Evolutionary conservation across 352 stramenopile genomes (phyloP).

Genomic region (Pythium coloratum): DNA sequence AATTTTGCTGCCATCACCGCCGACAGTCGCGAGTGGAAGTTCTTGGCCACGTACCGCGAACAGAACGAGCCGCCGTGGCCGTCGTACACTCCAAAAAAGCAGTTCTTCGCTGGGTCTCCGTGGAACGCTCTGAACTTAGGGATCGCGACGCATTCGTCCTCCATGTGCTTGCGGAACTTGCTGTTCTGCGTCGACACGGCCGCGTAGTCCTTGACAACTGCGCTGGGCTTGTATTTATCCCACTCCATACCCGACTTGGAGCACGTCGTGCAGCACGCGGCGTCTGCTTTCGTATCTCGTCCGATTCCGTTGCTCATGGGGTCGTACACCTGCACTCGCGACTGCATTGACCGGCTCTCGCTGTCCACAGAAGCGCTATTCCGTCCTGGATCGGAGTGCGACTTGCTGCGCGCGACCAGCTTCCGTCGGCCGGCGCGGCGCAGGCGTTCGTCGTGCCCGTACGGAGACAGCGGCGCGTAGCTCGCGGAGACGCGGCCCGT

Average conservation of each 20-base stretch:
- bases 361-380: constrained; percentile 6
- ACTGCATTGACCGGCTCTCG: constrained; percentile 8
- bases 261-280: constrained; percentile 19
- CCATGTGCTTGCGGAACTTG: constrained; percentile 78
- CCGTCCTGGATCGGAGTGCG: constrained; percentile 15
- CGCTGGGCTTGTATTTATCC: constrained; percentile 40
- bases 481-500: constrained; percentile 15
- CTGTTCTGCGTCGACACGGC: constrained; percentile 81
- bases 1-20: constrained; percentile 45
- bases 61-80: constrained; percentile 80
- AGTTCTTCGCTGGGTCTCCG: constrained; percentile 59
- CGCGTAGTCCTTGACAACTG: constrained; percentile 64
- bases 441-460: constrained; percentile 17
- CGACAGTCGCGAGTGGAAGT: constrained; percentile 62
- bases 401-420: constrained; percentile 17
- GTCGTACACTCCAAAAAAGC: constrained; percentile 85
- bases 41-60: constrained; percentile 72
- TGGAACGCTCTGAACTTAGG: constrained; percentile 61
- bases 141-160: constrained; percentile 82
- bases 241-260: constrained; percentile 25
- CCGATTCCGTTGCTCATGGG: not conserved
- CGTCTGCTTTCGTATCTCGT: not conserved
- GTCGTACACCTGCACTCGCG: constrained; percentile 13
- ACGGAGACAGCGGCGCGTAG: constrained; percentile 11
- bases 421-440: constrained; percentile 18